phyloP scores from a whole-genome alignment of 257 asterid genomes.

The Fraxinus excelsior region DNA sequence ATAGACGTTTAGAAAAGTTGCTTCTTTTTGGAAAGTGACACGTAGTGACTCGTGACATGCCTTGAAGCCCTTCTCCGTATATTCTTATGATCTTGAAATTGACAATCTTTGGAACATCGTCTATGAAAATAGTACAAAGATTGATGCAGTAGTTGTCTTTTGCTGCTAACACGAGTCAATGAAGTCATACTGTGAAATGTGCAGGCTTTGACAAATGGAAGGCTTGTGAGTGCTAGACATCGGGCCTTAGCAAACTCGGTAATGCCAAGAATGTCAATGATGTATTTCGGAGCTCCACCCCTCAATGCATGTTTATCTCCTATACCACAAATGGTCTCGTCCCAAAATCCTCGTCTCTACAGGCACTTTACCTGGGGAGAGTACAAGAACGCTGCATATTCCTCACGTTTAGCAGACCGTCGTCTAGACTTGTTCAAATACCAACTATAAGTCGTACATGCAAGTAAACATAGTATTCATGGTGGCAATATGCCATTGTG shows the following conservation, averaged over 20 bases:
- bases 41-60: not conserved
- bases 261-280: slow-evolving; percentile 56
- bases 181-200: not conserved
- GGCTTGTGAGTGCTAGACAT: slow-evolving; percentile 64
- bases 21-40: not conserved
- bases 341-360: slow-evolving; percentile 30
- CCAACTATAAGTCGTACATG: not conserved
- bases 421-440: slow-evolving; percentile 60
- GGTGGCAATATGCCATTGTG: no score
- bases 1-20: not conserved
- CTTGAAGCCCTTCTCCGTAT: not conserved
- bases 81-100: not conserved
- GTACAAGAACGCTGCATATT: slow-evolving; percentile 48
- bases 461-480: no score
- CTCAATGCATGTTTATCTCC: slow-evolving; percentile 45
- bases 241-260: slow-evolving; percentile 50
- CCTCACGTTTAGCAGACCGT: slow-evolving; percentile 48
- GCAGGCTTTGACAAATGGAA: slow-evolving; percentile 72
- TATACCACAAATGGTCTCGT: slow-evolving; percentile 28
- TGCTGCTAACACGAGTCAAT: not conserved
- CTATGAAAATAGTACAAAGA: not conserved
- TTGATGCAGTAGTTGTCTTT: no score
- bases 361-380: slow-evolving; percentile 70
- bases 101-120: not conserved
- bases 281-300: slow-evolving; percentile 75